Evolutionary conservation across 2,329 filamentous ascomycete species (phyloP), one percentile per base, ranked within the genome.

Genomic region (Thelonectria olida): DNA sequence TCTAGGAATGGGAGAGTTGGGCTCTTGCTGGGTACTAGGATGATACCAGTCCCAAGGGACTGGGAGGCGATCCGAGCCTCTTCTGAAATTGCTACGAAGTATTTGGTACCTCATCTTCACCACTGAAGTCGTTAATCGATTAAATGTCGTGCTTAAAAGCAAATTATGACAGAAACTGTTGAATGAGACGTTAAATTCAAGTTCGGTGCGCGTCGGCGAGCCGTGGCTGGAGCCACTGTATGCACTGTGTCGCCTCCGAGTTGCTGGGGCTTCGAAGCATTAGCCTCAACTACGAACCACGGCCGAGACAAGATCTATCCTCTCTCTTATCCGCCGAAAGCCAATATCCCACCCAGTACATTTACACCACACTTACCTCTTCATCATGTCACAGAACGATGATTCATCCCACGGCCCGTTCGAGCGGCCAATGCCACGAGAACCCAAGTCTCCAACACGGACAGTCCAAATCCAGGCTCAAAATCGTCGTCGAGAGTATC

Each of bases 401-500:
- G 20, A 19, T n/a, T 12, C 12, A 51, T 28, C 20, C 22, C 34
- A 22, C 7, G 19, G 53, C 17, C 10, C 20, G 4, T 61, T 59
- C 41, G 73, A 76, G 12, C 79, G 73, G 61, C 83, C 82, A 1
- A 74, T 75, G 9, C 84, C 83, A 5, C 79, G 83, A 20, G 77
- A 78, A 1, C 76, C 77, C 1, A 80, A 74, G 60, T 80, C 84
- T 1, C 75, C 79, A 1, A 73, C 78, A 22, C 76, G 78, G 47
- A 63, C 73, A 5, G 78, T 78, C 4, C 80, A 80, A 48, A 84
- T 92, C 50, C 80, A 82, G 31, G 79, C 86, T 23, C 92, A 91
- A 77, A 96, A 96, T 77, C 85, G 93, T 51, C 86, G 93, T 13
- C 90, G 91, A 67, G 88, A 90, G 70, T 96, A 93, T 73, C 83